These are phyloP conservation scores for Coccomyxa sp. DNA, from an alignment of 139 green algal genomes.

Conservation along the genomic window DNA sequence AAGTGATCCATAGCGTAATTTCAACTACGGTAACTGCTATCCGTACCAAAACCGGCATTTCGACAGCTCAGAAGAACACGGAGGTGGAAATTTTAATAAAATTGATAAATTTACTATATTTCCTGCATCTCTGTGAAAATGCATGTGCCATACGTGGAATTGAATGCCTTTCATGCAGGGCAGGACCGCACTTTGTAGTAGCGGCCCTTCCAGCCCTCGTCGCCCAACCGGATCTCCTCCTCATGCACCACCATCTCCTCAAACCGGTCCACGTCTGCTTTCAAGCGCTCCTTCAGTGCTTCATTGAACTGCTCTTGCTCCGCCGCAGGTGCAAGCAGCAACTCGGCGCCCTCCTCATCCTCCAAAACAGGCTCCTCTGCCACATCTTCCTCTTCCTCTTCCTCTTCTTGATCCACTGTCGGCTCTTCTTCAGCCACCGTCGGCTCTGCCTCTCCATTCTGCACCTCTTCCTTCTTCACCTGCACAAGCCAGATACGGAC, in stretches of 20 bases:
- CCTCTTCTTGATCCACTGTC: background rate
- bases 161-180: background rate
- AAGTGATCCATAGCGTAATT: background rate
- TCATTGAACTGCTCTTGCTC: slow-evolving; percentile 51
- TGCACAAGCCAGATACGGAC: background rate
- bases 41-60: no score
- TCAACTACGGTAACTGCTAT: no score
- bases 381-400: background rate
- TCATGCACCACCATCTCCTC: slow-evolving; percentile 80
- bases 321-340: slow-evolving; percentile 10
- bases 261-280: slow-evolving; percentile 76
- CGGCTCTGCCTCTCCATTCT: background rate
- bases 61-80: no score
- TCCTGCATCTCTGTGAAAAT: no score
- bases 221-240: slow-evolving; percentile 75
- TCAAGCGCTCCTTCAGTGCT: slow-evolving; percentile 57
- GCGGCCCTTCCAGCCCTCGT: slow-evolving; percentile 86
- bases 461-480: background rate
- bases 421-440: background rate
- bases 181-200: slow-evolving; percentile 68
- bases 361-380: slow-evolving; percentile 1
- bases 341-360: background rate
- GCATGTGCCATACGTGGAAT: no score
- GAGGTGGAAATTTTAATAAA: no score
- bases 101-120: no score